Percentiles rank a stretch among this genome's conserved stretches.
phyloP scores from a whole-genome alignment of 176 grass and related monocot species.

The Miscanthus lutarioriparius region DNA sequence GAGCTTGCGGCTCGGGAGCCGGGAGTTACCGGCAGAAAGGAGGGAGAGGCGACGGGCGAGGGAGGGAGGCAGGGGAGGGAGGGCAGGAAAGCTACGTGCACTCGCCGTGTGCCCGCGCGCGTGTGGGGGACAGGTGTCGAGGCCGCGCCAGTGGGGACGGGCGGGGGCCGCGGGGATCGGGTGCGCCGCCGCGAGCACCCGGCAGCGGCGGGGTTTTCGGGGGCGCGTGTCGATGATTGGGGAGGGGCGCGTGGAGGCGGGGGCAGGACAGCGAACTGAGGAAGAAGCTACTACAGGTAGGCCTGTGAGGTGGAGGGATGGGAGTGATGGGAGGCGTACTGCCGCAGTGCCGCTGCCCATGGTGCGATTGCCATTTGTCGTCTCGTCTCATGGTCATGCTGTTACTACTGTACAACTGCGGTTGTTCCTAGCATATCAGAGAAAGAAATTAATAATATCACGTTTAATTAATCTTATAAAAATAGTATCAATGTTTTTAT shows the following conservation, averaged over 20 bases:
- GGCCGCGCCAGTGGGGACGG: not conserved
- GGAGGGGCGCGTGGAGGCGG: not conserved
- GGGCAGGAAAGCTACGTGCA: conserved; percentile 42
- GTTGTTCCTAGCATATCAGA: too few species aligned
- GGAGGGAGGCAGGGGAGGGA: not conserved
- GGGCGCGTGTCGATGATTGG: not conserved
- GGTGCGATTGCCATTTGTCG: conserved; percentile 8
- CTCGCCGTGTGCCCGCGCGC: not conserved
- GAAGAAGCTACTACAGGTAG: too few species aligned
- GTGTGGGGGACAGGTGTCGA: conserved; percentile 39
- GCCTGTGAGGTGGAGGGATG: not conserved
- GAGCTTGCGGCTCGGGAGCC: not conserved
- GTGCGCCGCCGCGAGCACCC: conserved; percentile 21
- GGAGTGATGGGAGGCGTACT: not conserved
- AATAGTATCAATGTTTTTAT: too few species aligned
- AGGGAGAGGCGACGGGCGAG: not conserved
- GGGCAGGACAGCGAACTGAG: not conserved
- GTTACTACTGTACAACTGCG: too few species aligned
- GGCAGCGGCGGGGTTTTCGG: not conserved
- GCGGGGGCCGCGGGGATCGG: conserved; percentile 21
- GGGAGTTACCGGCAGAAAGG: not conserved
- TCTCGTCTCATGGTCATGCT: not conserved
- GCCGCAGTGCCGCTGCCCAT: not conserved
- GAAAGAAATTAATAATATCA: too few species aligned
- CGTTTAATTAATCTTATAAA: too few species aligned